Evolutionary conservation across 352 stramenopile species (phyloP), one percentile per base, ranked within the genome.

Genomic region (Lagenidium sp.): DNA sequence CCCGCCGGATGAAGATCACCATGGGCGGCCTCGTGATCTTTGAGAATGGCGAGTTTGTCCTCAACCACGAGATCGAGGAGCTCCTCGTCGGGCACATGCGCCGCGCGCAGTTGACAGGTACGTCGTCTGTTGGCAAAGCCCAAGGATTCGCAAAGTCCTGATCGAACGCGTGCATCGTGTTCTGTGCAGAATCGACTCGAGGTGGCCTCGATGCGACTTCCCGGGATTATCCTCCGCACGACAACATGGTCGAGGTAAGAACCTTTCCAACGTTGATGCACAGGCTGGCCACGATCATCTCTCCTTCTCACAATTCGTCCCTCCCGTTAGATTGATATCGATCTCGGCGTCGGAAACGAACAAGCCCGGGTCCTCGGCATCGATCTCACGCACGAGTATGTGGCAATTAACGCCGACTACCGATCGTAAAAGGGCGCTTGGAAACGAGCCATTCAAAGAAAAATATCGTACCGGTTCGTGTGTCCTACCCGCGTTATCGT

Each of bases 361-460:
- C 59, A 80, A 47, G 76, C 79, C 15, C 81, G 82, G 39, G 91
- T 99, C 8, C 70, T 98, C 24, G 96, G 96, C 36, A 98, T 95
- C 58, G 96, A 99, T 60, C 75, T 99, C 52, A 99, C 95, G 31
- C 84, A 97, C 63, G 95, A 98, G 68, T 99, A 99, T 57, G 95
- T 99, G 26, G 75, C 85, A 26, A 96, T 98, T 53, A 99, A 99
- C 73, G 96, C 95, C 38, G 96, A 98, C 61, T 99, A 99, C 63
- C 85, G 96, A 36, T 98, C 92, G 64, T 99, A 93, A 60, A 11
- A 15, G n/a, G n/a, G n/a, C n/a, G n/a, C n/a, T n/a, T n/a, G n/a
- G n/a, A n/a, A n/a, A n/a, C n/a, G n/a, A n/a, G n/a, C n/a, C n/a
- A n/a, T n/a, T n/a, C n/a, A 31, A 32, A 8, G 16, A 23, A 13